Percentiles rank a stretch among this genome's conserved stretches.
Conservation (phyloP, 2,329 filamentous ascomycete species). For the Fusarium subtropicale region DNA sequence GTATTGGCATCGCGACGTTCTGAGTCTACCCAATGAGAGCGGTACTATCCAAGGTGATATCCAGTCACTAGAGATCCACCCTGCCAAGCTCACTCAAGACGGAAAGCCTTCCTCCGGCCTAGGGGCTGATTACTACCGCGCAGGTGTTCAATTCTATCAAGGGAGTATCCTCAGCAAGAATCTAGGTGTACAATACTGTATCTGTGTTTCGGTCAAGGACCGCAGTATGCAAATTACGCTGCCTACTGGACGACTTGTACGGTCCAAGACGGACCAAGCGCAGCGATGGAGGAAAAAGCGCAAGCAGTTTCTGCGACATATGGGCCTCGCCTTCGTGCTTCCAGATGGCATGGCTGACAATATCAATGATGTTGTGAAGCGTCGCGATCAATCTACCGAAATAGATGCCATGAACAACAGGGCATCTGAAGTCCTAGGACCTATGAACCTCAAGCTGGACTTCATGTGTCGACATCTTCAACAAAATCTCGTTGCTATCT, state of each 20-base stretch:
- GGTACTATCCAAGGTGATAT: constrained; percentile 23
- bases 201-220: constrained; percentile 47
- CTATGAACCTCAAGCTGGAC: constrained; percentile 44
- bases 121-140: constrained; percentile 49
- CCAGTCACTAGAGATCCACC: constrained; percentile 48
- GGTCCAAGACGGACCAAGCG: constrained; percentile 43
- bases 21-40: constrained; percentile 42
- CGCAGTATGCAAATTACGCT: constrained; percentile 43
- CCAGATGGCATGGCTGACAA: constrained; percentile 51
- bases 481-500: constrained; percentile 30
- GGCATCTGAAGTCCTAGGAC: constrained; percentile 20
- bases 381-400: not conserved
- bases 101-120: constrained; percentile 28
- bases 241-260: constrained; percentile 46
- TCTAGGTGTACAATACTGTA: constrained; percentile 58
- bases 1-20: constrained; percentile 54
- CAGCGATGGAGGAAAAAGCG: constrained; percentile 48
- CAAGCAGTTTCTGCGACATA: constrained; percentile 46
- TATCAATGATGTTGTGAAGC: constrained; percentile 39
- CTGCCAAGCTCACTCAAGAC: constrained; percentile 39
- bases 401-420: not conserved
- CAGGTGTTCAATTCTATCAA: constrained; percentile 60
- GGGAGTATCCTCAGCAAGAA: constrained; percentile 57
- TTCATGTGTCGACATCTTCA: constrained; percentile 40
- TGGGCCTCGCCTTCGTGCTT: constrained; percentile 52